A percentile compares a stretch with the other conserved stretches of the same genome.
Conservation (phyloP, 345 rosid species). For the Clausena lansium region DNA sequence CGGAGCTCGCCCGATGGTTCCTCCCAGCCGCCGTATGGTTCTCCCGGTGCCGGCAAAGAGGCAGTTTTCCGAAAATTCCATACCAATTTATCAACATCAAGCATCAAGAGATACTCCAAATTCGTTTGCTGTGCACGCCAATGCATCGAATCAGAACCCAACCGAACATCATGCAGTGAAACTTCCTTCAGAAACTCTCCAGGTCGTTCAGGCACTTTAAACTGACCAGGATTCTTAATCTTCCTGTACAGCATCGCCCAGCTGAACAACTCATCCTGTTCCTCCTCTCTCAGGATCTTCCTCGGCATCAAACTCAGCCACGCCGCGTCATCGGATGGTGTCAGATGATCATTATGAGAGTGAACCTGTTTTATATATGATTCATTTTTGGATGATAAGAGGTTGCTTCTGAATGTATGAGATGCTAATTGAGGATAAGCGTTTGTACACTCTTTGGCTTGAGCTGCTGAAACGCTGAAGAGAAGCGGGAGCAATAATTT, state of each 20-base stretch:
- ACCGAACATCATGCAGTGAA: conserved; percentile 42
- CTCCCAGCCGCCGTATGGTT: conserved; percentile 57
- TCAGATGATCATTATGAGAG: conserved; percentile 40
- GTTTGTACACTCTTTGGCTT: background rate
- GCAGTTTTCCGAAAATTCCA: conserved; percentile 60
- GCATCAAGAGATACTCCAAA: conserved; percentile 46
- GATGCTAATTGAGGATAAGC: background rate
- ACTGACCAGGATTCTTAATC: background rate
- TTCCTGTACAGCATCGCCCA: background rate
- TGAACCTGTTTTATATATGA: background rate
- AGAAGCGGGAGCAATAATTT: background rate
- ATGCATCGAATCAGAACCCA: conserved; percentile 43
- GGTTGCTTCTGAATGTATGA: background rate
- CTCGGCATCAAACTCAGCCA: conserved; percentile 48
- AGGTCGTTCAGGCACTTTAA: background rate
- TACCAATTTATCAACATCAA: conserved; percentile 47
- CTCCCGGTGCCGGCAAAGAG: conserved; percentile 35
- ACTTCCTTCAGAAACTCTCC: conserved; percentile 45
- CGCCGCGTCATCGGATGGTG: conserved; percentile 40
- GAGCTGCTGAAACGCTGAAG: background rate
- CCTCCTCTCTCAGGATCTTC: conserved; percentile 38
- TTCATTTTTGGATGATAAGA: background rate
- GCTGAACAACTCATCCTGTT: background rate
- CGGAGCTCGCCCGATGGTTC: conserved; percentile 32
- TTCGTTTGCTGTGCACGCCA: conserved; percentile 56